A percentile compares a stretch with the other conserved stretches of the same genome.
Evolutionary conservation across 1,139 yeast species (phyloP).

Genomic region (Suhomyces chickasaworum): DNA sequence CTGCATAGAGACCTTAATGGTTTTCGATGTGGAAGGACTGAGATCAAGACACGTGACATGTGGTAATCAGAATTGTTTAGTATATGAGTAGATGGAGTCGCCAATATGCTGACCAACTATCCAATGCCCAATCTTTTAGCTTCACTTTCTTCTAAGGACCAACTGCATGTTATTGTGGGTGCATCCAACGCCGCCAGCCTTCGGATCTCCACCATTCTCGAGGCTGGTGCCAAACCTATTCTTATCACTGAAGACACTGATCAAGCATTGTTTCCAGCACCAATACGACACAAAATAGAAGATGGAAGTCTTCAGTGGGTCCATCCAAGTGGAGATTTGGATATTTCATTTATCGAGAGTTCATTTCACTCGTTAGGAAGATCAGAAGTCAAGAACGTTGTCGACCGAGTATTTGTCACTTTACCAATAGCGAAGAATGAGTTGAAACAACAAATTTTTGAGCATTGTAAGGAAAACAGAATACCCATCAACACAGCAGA

Average conservation of each 20-base stretch:
- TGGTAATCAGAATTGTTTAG: slow-evolving; percentile 12
- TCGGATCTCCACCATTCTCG: slow-evolving; percentile 51
- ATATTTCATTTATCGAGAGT: slow-evolving; percentile 18
- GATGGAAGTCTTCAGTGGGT: slow-evolving; percentile 31
- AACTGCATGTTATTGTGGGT: slow-evolving; percentile 66
- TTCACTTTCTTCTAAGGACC: slow-evolving; percentile 53
- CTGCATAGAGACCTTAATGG: too few relatives aligned
- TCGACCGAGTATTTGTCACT: slow-evolving; percentile 75
- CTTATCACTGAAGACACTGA: slow-evolving; percentile 35
- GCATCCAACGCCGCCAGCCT: slow-evolving; percentile 51
- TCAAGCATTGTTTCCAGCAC: slow-evolving; percentile 21
- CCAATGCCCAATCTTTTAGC: slow-evolving; percentile 45
- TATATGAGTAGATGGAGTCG: background rate
- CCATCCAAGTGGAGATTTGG: slow-evolving; percentile 29
- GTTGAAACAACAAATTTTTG: slow-evolving; percentile 43
- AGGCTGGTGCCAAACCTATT: slow-evolving; percentile 61
- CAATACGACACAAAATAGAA: slow-evolving; percentile 24
- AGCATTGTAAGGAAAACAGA: slow-evolving; percentile 58
- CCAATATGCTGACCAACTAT: background rate
- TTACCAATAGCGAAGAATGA: slow-evolving; percentile 30
- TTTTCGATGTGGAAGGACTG: too few relatives aligned
- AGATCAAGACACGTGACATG: slow-evolving; percentile 17
- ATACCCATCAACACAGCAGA: slow-evolving; percentile 85
- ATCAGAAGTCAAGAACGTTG: slow-evolving; percentile 57
- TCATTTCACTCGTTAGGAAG: slow-evolving; percentile 61